Conservation (phyloP, 2,329 filamentous ascomycete genomes). For the Cordyceps javanica region DNA sequence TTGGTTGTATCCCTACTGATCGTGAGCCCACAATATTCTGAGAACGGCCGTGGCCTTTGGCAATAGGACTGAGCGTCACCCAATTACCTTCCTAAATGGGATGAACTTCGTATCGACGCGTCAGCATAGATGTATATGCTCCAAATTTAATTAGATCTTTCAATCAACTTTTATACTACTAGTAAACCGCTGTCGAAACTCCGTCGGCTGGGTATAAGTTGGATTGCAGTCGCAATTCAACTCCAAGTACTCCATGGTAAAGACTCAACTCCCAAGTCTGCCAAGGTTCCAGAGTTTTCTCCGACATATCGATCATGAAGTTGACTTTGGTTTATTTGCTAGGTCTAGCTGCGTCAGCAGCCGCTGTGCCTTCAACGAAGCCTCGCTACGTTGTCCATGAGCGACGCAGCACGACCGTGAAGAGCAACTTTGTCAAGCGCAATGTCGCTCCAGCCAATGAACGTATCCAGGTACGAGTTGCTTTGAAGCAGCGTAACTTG, state of each 20-base stretch:
- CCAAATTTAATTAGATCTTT: too few species aligned
- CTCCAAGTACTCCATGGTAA: too few species aligned
- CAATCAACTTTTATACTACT: too few species aligned
- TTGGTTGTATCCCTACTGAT: not conserved
- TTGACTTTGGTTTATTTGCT: not conserved
- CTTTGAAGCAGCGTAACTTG: slow-evolving; percentile 6
- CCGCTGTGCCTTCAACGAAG: not conserved
- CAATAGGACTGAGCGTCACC: too few species aligned
- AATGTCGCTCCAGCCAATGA: not conserved
- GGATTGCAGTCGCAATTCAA: too few species aligned
- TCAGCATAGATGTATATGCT: too few species aligned
- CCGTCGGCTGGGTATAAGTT: too few species aligned
- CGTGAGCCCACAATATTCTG: not conserved
- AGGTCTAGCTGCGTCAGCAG: not conserved
- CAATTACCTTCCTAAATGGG: not conserved
- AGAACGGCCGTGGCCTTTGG: not conserved
- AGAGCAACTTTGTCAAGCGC: not conserved
- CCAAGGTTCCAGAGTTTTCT: not conserved
- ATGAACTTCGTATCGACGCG: not conserved
- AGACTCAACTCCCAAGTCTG: not conserved
- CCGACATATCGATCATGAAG: not conserved
- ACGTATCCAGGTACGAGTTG: not conserved
- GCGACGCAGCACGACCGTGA: not conserved
- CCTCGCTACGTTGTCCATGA: slow-evolving; percentile 2
- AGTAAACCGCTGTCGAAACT: too few species aligned